A percentile compares a stretch with the other conserved stretches of the same genome.
Conservation (phyloP, 2,329 filamentous ascomycete genomes). For the Eurotiales sp. region DNA sequence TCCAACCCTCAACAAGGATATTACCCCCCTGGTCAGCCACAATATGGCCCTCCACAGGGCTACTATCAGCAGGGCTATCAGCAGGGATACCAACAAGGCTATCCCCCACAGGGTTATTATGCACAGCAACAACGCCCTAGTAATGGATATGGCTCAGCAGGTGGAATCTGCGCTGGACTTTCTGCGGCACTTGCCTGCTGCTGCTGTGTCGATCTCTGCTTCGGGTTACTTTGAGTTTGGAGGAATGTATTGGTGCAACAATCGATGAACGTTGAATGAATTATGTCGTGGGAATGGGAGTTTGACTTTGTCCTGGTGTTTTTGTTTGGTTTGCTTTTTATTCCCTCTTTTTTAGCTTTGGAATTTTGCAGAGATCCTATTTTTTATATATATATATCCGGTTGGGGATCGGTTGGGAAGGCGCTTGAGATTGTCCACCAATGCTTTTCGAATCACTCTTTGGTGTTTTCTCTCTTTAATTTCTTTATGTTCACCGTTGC, state of each 20-base stretch:
- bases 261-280: no score
- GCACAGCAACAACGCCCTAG: constrained; percentile 2
- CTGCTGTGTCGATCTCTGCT: constrained; percentile 40
- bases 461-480: no score
- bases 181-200: constrained; percentile 47
- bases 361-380: no score
- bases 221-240: background rate
- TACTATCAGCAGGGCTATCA: constrained; percentile 17
- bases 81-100: constrained; percentile 12
- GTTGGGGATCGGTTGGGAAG: no score
- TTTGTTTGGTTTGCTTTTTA: no score
- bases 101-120: constrained; percentile 24
- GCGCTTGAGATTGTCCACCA: no score
- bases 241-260: no score
- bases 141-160: constrained; percentile 13
- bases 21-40: constrained; percentile 37
- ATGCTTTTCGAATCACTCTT: no score
- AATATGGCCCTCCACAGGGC: constrained; percentile 10
- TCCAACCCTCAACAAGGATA: constrained; percentile 28
- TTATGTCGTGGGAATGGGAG: no score
- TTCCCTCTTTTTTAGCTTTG: no score
- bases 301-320: no score
- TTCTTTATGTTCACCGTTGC: no score
- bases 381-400: background rate
- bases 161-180: constrained; percentile 46